Conservation (phyloP, 2,329 filamentous ascomycete genomes). For the Pyrenophora teres region DNA sequence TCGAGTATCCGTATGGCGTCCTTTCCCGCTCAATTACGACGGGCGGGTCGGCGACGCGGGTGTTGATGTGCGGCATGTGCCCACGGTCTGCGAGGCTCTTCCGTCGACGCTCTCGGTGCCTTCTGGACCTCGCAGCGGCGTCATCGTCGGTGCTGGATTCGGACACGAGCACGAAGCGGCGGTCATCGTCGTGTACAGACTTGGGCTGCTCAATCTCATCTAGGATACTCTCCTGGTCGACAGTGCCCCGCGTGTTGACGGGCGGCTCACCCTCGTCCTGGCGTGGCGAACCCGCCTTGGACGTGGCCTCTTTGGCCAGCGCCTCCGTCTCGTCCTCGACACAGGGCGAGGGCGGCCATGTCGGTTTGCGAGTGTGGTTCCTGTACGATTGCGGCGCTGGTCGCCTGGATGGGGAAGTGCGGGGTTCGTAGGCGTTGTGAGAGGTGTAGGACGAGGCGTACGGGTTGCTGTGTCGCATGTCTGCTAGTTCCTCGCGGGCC, state of each 20-base stretch:
- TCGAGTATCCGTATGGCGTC: constrained; percentile 54
- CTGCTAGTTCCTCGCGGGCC: constrained; percentile 22
- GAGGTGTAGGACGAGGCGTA: constrained; percentile 33
- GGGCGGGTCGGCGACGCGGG: constrained; percentile 45
- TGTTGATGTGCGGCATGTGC: constrained; percentile 43
- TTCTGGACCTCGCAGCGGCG: constrained; percentile 1
- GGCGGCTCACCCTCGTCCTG: constrained; percentile 56
- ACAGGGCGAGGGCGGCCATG: constrained; percentile 64
- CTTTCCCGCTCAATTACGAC: constrained; percentile 49
- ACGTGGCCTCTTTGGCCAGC: constrained; percentile 64
- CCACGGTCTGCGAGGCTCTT: constrained; percentile 44
- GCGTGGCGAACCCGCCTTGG: constrained; percentile 30
- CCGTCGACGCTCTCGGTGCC: constrained; percentile 25
- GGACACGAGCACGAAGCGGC: constrained; percentile 65
- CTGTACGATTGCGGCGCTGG: constrained; percentile 26
- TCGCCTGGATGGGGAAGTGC: constrained; percentile 29
- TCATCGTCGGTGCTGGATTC: constrained; percentile 30
- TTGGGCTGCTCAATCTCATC: constrained; percentile 59
- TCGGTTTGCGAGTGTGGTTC: constrained; percentile 22
- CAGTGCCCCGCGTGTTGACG: constrained; percentile 66
- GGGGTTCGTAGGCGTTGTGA: constrained; percentile 37
- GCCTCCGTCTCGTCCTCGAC: constrained; percentile 72
- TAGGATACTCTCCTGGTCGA: constrained; percentile 72
- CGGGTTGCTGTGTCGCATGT: constrained; percentile 32
- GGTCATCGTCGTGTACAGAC: constrained; percentile 57